phyloP scores from a whole-genome alignment of 2,329 filamentous ascomycete genomes.

The Fusarium nygamai region DNA sequence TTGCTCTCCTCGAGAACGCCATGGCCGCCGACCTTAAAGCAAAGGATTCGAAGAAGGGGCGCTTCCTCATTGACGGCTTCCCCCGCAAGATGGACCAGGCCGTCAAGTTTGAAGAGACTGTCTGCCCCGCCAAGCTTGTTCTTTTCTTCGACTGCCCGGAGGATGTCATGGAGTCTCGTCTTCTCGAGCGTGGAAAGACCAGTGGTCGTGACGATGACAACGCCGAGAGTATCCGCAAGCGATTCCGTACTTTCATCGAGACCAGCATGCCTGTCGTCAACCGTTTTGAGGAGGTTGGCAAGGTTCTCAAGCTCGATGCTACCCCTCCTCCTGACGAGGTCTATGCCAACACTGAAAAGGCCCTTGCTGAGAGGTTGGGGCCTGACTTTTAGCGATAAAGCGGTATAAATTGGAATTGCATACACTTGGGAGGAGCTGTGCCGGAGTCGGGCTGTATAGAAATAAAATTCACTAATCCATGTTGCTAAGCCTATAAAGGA shows the following conservation, averaged over 20 bases:
- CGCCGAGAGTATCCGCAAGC: slow-evolving; percentile 93
- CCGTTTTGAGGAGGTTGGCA: slow-evolving; percentile 78
- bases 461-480: slow-evolving; percentile 19
- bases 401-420: slow-evolving; percentile 7
- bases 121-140: slow-evolving; percentile 85
- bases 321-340: slow-evolving; percentile 72
- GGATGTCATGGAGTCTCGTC: slow-evolving; percentile 82
- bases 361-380: slow-evolving; percentile 61
- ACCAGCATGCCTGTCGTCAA: slow-evolving; percentile 98
- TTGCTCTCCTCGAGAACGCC: slow-evolving; percentile 91
- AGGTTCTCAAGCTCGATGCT: slow-evolving; percentile 83
- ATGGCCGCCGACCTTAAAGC: slow-evolving; percentile 77
- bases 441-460: slow-evolving; percentile 21
- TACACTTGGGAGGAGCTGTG: slow-evolving; percentile 23
- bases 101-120: slow-evolving; percentile 87
- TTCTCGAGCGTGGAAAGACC: slow-evolving; percentile 92
- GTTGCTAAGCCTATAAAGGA: slow-evolving; percentile 24
- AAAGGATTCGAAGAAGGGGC: slow-evolving; percentile 61
- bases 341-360: slow-evolving; percentile 62
- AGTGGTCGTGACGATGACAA: slow-evolving; percentile 94
- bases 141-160: slow-evolving; percentile 96
- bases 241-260: slow-evolving; percentile 92
- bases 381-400: slow-evolving; percentile 41
- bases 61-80: slow-evolving; percentile 86
- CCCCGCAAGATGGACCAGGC: slow-evolving; percentile 98